Percentiles rank a stretch among this genome's conserved stretches.
Conservation (phyloP, 306 rosid genomes). For the Glycyrrhiza uralensis region DNA sequence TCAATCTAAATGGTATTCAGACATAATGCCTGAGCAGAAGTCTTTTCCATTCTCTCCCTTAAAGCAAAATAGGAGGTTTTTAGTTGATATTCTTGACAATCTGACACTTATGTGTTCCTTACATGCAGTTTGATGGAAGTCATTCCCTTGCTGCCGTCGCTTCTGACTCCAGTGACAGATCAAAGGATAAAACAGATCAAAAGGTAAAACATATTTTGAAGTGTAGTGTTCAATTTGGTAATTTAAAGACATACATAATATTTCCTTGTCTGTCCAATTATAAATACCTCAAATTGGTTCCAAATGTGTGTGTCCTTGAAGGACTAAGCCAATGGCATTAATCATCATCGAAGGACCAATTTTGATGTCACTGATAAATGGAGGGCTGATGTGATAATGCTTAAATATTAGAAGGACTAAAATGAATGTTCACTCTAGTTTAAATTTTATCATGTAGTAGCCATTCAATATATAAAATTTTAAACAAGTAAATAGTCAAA, state of each 20-base stretch:
- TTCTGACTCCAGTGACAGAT: conserved; percentile 84
- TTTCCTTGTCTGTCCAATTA: background rate
- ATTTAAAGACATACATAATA: background rate
- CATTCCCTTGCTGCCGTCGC: conserved; percentile 47
- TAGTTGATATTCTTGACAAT: background rate
- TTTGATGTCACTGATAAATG: background rate
- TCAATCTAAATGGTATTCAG: background rate
- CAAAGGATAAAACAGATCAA: conserved; percentile 83
- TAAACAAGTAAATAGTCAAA: background rate
- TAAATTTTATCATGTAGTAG: background rate
- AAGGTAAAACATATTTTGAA: conserved; percentile 49
- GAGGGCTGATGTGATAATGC: background rate
- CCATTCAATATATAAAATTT: background rate
- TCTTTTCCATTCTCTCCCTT: background rate
- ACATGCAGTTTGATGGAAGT: conserved; percentile 57
- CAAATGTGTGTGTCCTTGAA: background rate
- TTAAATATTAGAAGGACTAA: background rate
- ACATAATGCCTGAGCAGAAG: background rate
- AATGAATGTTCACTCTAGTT: background rate
- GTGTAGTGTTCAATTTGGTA: background rate
- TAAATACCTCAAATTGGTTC: background rate
- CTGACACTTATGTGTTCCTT: conserved; percentile 24
- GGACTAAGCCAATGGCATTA: background rate
- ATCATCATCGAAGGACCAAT: background rate
- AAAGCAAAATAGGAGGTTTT: background rate